Conservation (phyloP, 2,329 filamentous ascomycete genomes). For the Sphaerostilbella broomeana region DNA sequence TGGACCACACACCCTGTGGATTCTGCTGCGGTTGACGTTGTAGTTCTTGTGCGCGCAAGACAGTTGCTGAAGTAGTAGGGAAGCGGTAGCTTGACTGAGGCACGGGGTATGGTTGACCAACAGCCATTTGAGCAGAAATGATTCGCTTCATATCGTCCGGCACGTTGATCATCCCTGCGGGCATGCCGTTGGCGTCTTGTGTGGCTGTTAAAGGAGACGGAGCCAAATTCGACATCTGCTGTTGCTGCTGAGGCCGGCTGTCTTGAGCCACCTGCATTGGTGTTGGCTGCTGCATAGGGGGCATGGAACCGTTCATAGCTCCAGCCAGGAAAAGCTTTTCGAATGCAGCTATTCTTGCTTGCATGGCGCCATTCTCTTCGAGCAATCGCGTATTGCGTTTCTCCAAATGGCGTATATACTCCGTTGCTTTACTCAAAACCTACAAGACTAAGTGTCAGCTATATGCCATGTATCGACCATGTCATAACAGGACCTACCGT, state of each 20-base stretch:
- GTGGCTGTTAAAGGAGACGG: conserved; percentile 37
- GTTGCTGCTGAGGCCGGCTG: conserved; percentile 32
- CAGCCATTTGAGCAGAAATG: conserved; percentile 49
- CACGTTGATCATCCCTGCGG: conserved; percentile 57
- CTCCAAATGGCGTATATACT: conserved; percentile 91
- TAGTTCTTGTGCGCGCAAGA: conserved; percentile 29
- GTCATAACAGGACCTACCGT: conserved; percentile 47
- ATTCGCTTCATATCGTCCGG: conserved; percentile 60
- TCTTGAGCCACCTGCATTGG: conserved; percentile 43
- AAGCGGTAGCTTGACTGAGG: conserved; percentile 42
- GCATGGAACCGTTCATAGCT: conserved; percentile 59
- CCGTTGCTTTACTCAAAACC: conserved; percentile 87
- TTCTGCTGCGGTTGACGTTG: conserved; percentile 41
- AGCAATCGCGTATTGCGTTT: conserved; percentile 77
- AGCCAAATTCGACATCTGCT: conserved; percentile 32
- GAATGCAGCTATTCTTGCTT: conserved; percentile 66
- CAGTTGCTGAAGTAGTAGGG: conserved; percentile 35
- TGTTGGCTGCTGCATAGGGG: conserved; percentile 47
- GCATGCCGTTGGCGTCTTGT: conserved; percentile 34
- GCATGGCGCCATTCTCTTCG: conserved; percentile 75
- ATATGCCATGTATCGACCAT: not conserved
- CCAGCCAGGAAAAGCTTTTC: conserved; percentile 74
- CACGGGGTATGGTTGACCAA: conserved; percentile 47
- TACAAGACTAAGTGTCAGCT: conserved; percentile 20
- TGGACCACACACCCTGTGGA: conserved; percentile 48